These are phyloP conservation scores for Leccinum uliginosum DNA, from an alignment of 768 basidiomycete genomes.

Conservation along the genomic window DNA sequence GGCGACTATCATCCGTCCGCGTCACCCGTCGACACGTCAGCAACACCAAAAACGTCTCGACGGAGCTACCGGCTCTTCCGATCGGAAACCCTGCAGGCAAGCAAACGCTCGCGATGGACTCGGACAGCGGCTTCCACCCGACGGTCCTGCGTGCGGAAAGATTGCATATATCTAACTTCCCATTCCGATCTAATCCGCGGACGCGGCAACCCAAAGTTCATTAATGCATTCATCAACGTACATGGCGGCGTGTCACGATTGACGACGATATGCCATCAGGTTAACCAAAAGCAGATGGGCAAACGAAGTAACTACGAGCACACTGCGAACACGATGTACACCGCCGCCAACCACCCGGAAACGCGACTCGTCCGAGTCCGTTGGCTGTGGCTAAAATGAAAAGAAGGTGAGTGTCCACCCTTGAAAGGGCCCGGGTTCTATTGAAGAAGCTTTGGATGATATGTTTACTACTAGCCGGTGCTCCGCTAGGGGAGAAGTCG, in stretches of 20 bases:
- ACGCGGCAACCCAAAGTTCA: background rate
- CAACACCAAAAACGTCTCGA: background rate
- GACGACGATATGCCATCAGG: background rate
- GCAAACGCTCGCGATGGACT: background rate
- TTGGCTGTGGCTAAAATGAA: background rate
- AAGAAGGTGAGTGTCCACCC: background rate
- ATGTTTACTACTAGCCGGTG: background rate
- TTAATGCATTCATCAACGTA: background rate
- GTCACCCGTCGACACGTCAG: background rate
- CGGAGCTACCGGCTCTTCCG: background rate
- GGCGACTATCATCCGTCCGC: background rate
- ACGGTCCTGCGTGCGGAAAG: background rate
- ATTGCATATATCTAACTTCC: background rate
- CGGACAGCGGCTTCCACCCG: background rate
- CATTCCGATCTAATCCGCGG: background rate
- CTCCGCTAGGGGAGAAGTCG: background rate
- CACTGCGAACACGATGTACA: background rate
- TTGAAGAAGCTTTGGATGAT: background rate
- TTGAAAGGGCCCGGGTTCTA: background rate
- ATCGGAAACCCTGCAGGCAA: background rate
- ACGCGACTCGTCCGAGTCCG: too few relatives aligned
- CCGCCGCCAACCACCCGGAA: too few relatives aligned
- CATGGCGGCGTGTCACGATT: background rate
- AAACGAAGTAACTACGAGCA: too few relatives aligned
- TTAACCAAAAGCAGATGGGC: background rate